Evolutionary conservation across 495 filamentous ascomycete species (phyloP), one percentile per base, ranked within the genome.

Genomic region (Chlorociboria aeruginascens): DNA sequence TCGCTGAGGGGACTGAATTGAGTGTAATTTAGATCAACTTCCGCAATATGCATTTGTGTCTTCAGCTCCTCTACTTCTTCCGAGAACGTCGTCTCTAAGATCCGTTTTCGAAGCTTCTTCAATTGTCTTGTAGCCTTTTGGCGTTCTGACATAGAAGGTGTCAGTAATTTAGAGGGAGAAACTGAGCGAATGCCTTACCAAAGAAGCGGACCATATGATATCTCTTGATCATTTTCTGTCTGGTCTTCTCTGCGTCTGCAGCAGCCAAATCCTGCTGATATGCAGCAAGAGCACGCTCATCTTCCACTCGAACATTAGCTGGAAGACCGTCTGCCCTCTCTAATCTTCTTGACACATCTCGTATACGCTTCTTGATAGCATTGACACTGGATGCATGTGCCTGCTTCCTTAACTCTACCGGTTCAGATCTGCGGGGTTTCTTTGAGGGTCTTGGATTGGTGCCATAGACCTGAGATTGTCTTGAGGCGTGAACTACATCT

Each of bases 141-240:
- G 31, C 86, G 74, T 52, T 95, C 90, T 93, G 56, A 13, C 13
- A 25, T 33, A 37, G 14, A 13, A 40, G 3, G 9, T 0, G 16
- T 12, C 14, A 25, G 17, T 13, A 32, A 46, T 9, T 6, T 7
- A 31, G 43, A 2, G 13, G 1, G 1, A 11, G n/a, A 35, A 7
- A 20, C 12, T 9, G 11, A n/a, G 6, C 20, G 4, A 25, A 25
- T 25, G 4, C 59, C 72, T 43, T 63, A 85, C 89, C 74, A 73
- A 83, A 86, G 62, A 98, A 98, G 41, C 92, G 72, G 20, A 96
- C 84, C 77, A 92, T 95, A 61, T 95, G 90, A 60, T 95, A 98
- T 57, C 79, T 87, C 60, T 72, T 76, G 42, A 90, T 89, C 74
- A 94, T 83, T 45, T 75, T 71, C 51, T 77, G 74, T 50, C 82